Base-by-base conservation (phyloP, 1,284 basidiomycete genomes). In the Irpex sp. region DNA sequence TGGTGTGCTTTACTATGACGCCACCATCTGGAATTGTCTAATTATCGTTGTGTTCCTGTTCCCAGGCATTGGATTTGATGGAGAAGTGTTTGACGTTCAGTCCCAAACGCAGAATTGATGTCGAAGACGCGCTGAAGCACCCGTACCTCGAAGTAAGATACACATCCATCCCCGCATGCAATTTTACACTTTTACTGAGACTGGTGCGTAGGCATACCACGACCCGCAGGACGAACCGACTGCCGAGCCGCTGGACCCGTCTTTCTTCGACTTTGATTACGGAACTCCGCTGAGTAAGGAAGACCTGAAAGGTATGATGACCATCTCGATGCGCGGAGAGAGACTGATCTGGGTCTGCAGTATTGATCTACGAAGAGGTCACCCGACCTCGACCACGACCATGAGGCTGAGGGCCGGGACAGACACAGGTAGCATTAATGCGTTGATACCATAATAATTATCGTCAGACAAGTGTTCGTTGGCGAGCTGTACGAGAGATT, bases 31-130 rank as follows among this genome's bases (percentile, higher is more conserved):
- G 60, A 38, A 52, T 8, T 11, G 44, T 11, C 38, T 58, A n/a
- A 61, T 31, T 49, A 31, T 51, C 48, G 21, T 49, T 44, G 26
- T 11, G 44, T 26, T 6, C 31, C 26, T 6, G 40, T 47, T 49
- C 21, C 51, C 64, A 76, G 82, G 96, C 95, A 1, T 83, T 97
- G 52, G 96, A 98, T 75, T 82, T 99, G 62, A 83, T 98, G 82
- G 93, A 94, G 73, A 88, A 89, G 69, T 94, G 91, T 68, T 78
- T 95, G 59, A 94, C 93, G n/a, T 95, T 98, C 76, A 96, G 93
- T 68, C 97, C 97, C 1, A 91, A 89, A 71, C 85, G 91, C 72
- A 85, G 97, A 37, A 96, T 98, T 70, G 90, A 92, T 62, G 96
- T 95, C 38, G 89, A 91, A 59, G 92, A 97, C 65, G 96, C 96